These are phyloP conservation scores for Gleditsia sinensis DNA, from an alignment of 306 rosid species.

Conservation along the genomic window DNA sequence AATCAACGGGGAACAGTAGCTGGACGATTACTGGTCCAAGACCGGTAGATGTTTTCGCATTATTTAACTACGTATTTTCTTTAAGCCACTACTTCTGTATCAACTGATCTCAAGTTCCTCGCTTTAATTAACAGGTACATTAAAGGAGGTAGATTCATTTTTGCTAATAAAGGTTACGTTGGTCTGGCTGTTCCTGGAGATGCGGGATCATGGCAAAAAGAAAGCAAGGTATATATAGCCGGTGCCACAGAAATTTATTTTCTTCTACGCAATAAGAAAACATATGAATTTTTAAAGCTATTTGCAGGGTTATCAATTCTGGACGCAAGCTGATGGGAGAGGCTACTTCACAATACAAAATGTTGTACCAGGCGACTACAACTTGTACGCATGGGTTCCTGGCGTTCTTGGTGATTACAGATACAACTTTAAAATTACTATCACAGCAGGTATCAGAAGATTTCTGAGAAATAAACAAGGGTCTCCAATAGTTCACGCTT, in stretches of 20 bases:
- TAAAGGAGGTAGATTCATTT: neutral
- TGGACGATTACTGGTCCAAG: constrained; percentile 49
- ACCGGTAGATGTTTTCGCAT: constrained; percentile 37
- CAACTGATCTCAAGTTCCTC: neutral
- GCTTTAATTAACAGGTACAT: constrained; percentile 27
- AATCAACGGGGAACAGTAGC: constrained; percentile 48
- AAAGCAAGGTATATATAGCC: constrained; percentile 47
- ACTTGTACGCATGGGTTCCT: constrained; percentile 63
- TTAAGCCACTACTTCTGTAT: neutral
- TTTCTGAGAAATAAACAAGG: too few relatives aligned
- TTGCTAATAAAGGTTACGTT: constrained; percentile 41
- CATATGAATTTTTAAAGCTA: neutral
- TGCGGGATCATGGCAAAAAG: constrained; percentile 64
- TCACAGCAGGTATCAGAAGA: constrained; percentile 41
- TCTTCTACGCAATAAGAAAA: neutral
- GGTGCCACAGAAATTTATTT: neutral
- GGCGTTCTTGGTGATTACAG: constrained; percentile 66
- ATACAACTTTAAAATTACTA: constrained; percentile 36
- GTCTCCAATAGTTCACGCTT: too few relatives aligned
- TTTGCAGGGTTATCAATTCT: constrained; percentile 70
- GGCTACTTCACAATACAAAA: constrained; percentile 55
- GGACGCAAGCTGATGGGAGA: constrained; percentile 47
- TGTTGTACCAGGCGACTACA: constrained; percentile 54
- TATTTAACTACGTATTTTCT: neutral
- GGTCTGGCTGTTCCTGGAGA: constrained; percentile 66